A percentile compares a stretch with the other conserved stretches of the same genome.
phyloP scores from a whole-genome alignment of 164 flowering plant species.

The Piper longum region DNA sequence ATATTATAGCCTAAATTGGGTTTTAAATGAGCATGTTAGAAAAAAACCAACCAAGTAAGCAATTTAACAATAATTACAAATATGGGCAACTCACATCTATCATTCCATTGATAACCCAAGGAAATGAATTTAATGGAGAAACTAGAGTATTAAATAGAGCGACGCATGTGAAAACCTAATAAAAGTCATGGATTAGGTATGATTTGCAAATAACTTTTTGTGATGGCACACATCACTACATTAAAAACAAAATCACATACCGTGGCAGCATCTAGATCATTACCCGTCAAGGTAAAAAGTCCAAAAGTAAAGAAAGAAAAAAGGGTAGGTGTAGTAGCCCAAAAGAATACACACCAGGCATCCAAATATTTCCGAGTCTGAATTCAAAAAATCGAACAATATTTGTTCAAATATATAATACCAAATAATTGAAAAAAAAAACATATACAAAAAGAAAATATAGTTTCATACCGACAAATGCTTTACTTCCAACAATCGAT shows the following conservation, averaged over 20 bases:
- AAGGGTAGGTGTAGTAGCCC: constrained; percentile 98
- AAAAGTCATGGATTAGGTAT: constrained; percentile 7
- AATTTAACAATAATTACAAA: not conserved
- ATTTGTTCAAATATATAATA: not conserved
- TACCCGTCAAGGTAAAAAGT: constrained; percentile 58
- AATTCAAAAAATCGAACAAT: constrained; percentile 7
- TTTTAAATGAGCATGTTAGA: not conserved
- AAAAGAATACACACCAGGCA: constrained; percentile 99
- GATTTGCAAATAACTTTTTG: not conserved
- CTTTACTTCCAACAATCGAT: constrained; percentile 68
- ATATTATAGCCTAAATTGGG: constrained; percentile 58
- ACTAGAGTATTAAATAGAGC: constrained; percentile 80
- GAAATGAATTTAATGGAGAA: constrained; percentile 94
- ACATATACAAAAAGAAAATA: constrained; percentile 2
- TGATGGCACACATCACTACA: not conserved
- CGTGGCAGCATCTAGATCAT: constrained; percentile 88
- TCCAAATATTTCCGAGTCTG: constrained; percentile 95
- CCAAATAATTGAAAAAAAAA: not conserved
- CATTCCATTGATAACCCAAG: constrained; percentile 97
- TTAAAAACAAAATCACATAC: constrained; percentile 18
- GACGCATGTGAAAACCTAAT: constrained; percentile 97
- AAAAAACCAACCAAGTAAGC: not conserved
- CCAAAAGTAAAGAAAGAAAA: constrained; percentile 92
- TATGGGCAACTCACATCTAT: constrained; percentile 67
- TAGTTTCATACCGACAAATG: constrained; percentile 55